Base-by-base conservation (phyloP, 495 filamentous ascomycete genomes). In the Xylaria sp. region DNA sequence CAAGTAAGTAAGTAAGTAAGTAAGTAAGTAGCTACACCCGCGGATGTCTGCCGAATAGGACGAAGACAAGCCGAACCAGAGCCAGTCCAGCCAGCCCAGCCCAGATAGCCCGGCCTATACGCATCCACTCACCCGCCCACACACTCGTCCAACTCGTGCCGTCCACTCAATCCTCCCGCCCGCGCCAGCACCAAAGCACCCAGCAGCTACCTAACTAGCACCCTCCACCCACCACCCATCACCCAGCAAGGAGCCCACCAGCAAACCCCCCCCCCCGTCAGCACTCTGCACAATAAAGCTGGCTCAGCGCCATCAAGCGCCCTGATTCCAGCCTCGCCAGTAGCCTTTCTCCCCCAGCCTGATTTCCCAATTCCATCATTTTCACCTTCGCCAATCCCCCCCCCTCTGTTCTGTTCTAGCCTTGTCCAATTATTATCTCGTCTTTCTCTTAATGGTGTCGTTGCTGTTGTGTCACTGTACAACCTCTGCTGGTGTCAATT, bases 251-350 rank as follows among this genome's bases (percentile, higher is more conserved):
- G n/a, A n/a, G n/a, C n/a, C n/a, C n/a, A n/a, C n/a, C n/a, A n/a
- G n/a, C n/a, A n/a, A n/a, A n/a, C n/a, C n/a, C n/a, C n/a, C n/a
- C 53, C 35, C 53, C 31, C 26, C 53, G 2, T 29, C 53, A 57
- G 53, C 53, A 19, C 53, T 7, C 66, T 43, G 71, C 69, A 69
- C 57, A 69, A 69, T 35, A 75, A 57, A 62, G 43, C 48, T 17
- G 26, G 43, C 7, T 57, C 44, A 29, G 41, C 67, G 59, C 72
- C 50, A 71, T 58, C 59, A 75, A 53, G 21, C 55, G 17, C 70
- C 69, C 75, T 55, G 61, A 73, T 72, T 78, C 71, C 77, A 78
- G 77, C 75, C 77, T 78, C 67, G 77, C 69, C 71, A 69, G 61
- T 67, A 73, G 71, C 71, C 71, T 73, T 69, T 73, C 71, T 69